Evolutionary conservation across 1,139 yeast species (phyloP), one percentile per base, ranked within the genome.

Genomic region (Sugiyamaella neomexicana): DNA sequence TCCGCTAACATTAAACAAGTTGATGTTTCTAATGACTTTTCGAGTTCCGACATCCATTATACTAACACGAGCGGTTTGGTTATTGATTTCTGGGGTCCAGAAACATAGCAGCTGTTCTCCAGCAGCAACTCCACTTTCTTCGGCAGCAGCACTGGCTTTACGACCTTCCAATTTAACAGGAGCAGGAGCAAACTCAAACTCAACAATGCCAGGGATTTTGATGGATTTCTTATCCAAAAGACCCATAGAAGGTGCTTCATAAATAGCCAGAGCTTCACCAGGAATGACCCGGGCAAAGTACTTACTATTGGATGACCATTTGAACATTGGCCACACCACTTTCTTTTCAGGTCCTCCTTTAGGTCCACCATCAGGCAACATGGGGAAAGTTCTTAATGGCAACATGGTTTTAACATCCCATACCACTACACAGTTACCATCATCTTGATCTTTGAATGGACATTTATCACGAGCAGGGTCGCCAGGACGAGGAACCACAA

Each of bases 251-350:
- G 83, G 84, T 25, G 80, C 67, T 62, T 85, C 89, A 73, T 91
- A 95, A 61, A 95, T 81, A 50, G 96, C 93, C 64, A 95, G 78
- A 29, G 71, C 69, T 54, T 96, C 97, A 62, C 89, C 95, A 55
- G 96, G 96, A 54, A 93, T 93, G 73, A 89, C 83, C 76, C 99
- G 87, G 55, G 97, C 98, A 76, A 96, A 89, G 77, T 85, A 95
- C 73, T 83, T 85, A 73, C 89, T 97, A 74, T 95, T 95, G 65
- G 78, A 80, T 46, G 98, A 89, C 98, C 99, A 95, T 74, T 90
- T 91, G 70, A 95, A 86, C 69, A 93, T 82, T 50, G 99, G 99
- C 99, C 99, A 93, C 62, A 87, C 85, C 83, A 89, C 83, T 68
- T 85, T 86, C 50, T 52, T 52, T 31, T 63, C 62, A 29, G 58